Evolutionary conservation across 768 basidiomycete species (phyloP), one percentile per base, ranked within the genome.

Genomic region (Pholiota molesta): DNA sequence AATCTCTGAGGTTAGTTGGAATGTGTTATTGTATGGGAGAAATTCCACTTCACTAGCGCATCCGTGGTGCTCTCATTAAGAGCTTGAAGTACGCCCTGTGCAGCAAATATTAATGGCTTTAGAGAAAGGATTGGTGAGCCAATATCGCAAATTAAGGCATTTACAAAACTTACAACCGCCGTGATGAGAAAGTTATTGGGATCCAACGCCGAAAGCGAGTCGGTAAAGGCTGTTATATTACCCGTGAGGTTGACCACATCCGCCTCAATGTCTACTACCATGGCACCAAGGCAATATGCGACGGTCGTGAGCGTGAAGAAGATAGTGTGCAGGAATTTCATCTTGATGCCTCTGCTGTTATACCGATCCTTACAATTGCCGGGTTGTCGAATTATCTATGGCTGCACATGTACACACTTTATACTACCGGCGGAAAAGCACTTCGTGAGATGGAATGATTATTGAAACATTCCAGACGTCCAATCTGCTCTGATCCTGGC

Each of bases 191-290:
- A 49, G 23, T 49, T 26, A 19, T 31, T 47, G 13, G 44, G 28
- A 28, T 17, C 21, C 26, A 58, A 51, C 9, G 45, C 9, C 9
- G 57, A 23, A 21, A 58, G 45, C 3, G 45, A 44, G 3, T 5
- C n/a, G 1, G 29, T 58, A 29, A 58, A 58, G 14, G 44, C 7
- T 1, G 57, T 58, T 5, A 49, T 49, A 29, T 58, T 58, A 13
- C 40, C 40, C n/a, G 45, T 58, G 57, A 58, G 31, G 28, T 58
- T 51, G 29, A 21, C 47, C 3, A 58, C 28, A 47, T 58, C 57
- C 13, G 17, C 40, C 31, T 58, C 16, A n/a, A 58, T 28, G 19
- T 58, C 44, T 9, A 31, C 40, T 4, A 57, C 39, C 37, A 40
- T 45, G 10, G 55, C 55, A 4, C 21, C 55, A 11, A 21, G 28